Evolutionary conservation across 2,329 filamentous ascomycete species (phyloP), one percentile per base, ranked within the genome.

Genomic region (Keithomyces neogunnii): DNA sequence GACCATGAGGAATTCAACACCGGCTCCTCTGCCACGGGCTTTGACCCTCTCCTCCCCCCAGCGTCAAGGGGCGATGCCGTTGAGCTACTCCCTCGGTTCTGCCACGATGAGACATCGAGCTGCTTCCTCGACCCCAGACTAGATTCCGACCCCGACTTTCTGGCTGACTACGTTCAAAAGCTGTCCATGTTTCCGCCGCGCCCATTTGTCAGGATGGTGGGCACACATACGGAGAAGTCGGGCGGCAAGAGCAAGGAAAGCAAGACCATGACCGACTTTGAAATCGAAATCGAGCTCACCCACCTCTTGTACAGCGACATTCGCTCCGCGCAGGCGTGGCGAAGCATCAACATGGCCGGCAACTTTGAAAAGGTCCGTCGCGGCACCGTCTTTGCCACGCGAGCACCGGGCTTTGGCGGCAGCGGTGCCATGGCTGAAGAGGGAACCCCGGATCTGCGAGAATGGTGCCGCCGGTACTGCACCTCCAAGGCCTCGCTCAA

Each of bases 391-490:
- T 70, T 81, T 13, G 72, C 74, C 51, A 74, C 68, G 4, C 68
- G 75, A 3, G 80, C 74, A 0, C 75, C 77, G 1, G 69, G 68
- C n/a, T 67, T 73, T 42, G 64, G 66, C 52, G 60, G 63, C 50
- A 54, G 59, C 50, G 56, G 59, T 5, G 53, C 55, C 19, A 50
- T 49, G 3, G 58, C 61, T 5, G 66, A 68, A 45, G 59, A 59
- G n/a, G 66, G 65, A 26, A 60, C 56, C 3, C 66, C 67, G 0
- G 54, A 57, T n/a, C 59, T 69, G 43, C 54, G 62, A 7, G 77
- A 83, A 53, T 90, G 86, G 86, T 88, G 84, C 59, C 78, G 85
- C 52, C 75, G 77, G 39, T 91, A 81, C 67, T 84, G 80, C 59
- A 76, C 76, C 2, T 81, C 76, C 56, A 69, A 72, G 28, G 73